These are phyloP conservation scores for Pyrenula massariospora DNA, from an alignment of 495 filamentous ascomycete genomes.

Conservation along the genomic window DNA sequence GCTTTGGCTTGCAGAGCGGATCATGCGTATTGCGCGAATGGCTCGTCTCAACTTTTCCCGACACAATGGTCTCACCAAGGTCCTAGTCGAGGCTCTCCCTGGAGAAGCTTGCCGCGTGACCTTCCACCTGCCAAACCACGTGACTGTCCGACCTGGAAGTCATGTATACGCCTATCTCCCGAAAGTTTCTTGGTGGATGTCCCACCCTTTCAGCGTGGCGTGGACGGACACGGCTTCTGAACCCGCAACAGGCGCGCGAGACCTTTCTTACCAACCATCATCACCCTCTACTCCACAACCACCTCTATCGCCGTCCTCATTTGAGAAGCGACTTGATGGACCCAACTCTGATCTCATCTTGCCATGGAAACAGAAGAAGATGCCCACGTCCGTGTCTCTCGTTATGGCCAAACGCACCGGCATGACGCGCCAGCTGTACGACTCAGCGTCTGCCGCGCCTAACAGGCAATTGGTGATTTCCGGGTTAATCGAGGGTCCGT, in stretches of 20 bases:
- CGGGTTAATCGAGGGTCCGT: constrained; percentile 73
- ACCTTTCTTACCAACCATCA: background rate
- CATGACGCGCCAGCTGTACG: constrained; percentile 69
- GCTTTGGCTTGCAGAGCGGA: constrained; percentile 57
- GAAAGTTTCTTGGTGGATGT: constrained; percentile 57
- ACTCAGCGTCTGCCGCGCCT: constrained; percentile 47
- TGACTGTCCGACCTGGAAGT: constrained; percentile 61
- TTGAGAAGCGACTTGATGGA: background rate
- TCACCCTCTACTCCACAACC: background rate
- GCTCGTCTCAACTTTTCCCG: constrained; percentile 48
- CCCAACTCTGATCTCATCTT: background rate
- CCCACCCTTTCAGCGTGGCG: constrained; percentile 46
- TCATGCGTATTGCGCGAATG: constrained; percentile 36
- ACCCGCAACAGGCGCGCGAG: background rate
- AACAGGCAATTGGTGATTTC: constrained; percentile 46
- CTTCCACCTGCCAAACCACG: constrained; percentile 64
- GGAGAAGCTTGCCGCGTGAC: constrained; percentile 48
- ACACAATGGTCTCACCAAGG: constrained; percentile 22
- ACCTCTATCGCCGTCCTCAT: background rate
- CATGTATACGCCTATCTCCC: constrained; percentile 81
- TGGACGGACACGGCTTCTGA: constrained; percentile 23
- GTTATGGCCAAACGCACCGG: constrained; percentile 69
- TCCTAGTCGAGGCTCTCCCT: constrained; percentile 39
- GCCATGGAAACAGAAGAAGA: constrained; percentile 7
- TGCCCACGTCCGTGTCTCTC: constrained; percentile 56